These are phyloP conservation scores for Gloeostereum incarnatum DNA, from an alignment of 768 basidiomycete genomes.

Conservation along the genomic window DNA sequence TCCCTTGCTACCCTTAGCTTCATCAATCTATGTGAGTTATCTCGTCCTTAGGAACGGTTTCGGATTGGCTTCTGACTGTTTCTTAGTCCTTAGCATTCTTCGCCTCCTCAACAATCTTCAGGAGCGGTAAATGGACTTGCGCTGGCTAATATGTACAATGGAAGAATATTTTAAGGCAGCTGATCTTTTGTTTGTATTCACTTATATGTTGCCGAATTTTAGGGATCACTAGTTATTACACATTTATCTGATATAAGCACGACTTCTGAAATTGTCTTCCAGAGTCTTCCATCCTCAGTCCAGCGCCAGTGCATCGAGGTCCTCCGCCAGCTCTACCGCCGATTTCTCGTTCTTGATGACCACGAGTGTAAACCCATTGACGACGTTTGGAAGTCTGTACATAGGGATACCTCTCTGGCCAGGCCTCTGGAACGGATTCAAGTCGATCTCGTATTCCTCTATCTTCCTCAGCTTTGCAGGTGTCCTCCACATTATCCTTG, in stretches of 20 bases:
- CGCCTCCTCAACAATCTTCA: conserved; percentile 62
- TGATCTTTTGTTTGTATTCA: no score
- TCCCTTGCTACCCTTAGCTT: conserved; percentile 42
- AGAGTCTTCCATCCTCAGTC: no score
- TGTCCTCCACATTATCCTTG: neutral
- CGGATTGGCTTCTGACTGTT: neutral
- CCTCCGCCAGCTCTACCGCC: no score
- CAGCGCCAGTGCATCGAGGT: no score
- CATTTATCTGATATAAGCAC: neutral
- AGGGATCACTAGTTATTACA: no score
- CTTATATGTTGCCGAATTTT: no score
- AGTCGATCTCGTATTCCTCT: conserved; percentile 10
- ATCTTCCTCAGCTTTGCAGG: neutral
- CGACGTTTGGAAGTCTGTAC: conserved; percentile 8
- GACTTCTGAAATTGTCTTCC: neutral
- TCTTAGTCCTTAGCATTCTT: conserved; percentile 72
- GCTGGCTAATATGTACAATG: no score
- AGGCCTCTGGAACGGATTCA: conserved; percentile 14
- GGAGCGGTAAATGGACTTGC: conserved; percentile 39
- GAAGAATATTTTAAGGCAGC: no score
- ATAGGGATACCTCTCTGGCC: conserved; percentile 10
- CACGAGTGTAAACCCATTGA: conserved; percentile 9
- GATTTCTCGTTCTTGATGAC: neutral
- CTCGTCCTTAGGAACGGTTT: neutral
- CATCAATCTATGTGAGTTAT: conserved; percentile 72